These are phyloP conservation scores for Hanseniaspora occidentalis DNA, from an alignment of 805 yeast genomes.

Conservation along the genomic window DNA sequence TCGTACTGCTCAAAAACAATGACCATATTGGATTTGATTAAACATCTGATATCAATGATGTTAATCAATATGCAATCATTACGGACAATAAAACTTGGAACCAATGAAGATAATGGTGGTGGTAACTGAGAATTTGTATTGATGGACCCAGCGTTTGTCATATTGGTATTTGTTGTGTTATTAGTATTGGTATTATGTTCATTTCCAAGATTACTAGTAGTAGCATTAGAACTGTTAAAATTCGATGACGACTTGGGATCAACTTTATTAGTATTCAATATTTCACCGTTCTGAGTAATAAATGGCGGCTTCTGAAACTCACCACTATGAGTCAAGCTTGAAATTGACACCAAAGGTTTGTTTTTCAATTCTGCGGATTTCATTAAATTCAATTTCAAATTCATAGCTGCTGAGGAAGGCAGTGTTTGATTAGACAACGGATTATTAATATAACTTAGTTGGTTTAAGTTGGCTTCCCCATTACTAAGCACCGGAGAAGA, in stretches of 20 bases:
- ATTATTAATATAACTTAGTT: no score
- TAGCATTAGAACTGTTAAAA: no score
- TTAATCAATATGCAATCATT: conserved; percentile 63
- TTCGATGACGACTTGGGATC: no score
- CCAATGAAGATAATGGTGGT: conserved; percentile 40
- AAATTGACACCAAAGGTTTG: not conserved
- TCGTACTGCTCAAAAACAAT: conserved; percentile 47
- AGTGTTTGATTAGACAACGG: no score
- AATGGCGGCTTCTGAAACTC: no score
- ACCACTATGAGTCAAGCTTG: not conserved
- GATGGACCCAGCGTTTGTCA: not conserved
- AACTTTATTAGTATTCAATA: no score
- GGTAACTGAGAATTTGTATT: conserved; percentile 24
- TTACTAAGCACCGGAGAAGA: no score
- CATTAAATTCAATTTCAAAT: not conserved
- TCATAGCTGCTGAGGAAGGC: not conserved
- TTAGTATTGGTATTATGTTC: not conserved
- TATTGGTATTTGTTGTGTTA: not conserved
- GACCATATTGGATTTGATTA: conserved; percentile 61
- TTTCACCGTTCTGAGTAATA: no score
- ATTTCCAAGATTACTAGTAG: conserved; percentile 1
- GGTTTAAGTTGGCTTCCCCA: no score
- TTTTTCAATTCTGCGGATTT: not conserved
- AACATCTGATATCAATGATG: conserved; percentile 67
- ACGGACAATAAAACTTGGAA: conserved; percentile 72